phyloP scores from a whole-genome alignment of 441 rosid species.

The Pelargonium fulgidum region DNA sequence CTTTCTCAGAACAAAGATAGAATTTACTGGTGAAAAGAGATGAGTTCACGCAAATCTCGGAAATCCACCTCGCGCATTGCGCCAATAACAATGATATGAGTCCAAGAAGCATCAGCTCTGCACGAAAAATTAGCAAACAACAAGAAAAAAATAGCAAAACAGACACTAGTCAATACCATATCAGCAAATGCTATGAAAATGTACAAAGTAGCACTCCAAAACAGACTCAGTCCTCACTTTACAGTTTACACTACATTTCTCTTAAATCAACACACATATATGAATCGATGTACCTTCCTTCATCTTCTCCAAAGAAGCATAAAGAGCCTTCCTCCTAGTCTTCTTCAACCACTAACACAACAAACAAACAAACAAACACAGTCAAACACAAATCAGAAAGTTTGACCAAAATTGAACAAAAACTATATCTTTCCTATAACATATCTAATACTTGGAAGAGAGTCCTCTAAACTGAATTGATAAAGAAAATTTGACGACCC shows the following conservation, averaged over 20 bases:
- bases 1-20: conserved; percentile 70
- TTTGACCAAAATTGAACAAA: not conserved
- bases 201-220: not conserved
- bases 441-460: not conserved
- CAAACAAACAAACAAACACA: conserved; percentile 8
- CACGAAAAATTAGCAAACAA: conserved; percentile 12
- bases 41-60: conserved; percentile 80
- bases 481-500: not conserved
- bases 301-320: conserved; percentile 80
- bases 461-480: not conserved
- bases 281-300: conserved; percentile 58
- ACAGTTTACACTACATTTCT: not conserved
- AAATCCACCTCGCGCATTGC: conserved; percentile 86
- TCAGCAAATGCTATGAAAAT: not conserved
- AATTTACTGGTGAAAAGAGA: conserved; percentile 81
- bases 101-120: conserved; percentile 96
- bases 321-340: conserved; percentile 79
- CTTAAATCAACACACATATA: not conserved
- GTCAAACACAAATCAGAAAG: not conserved
- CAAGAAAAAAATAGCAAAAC: conserved; percentile 5
- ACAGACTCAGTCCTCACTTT: not conserved
- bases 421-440: not conserved
- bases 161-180: conserved; percentile 18
- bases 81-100: conserved; percentile 84
- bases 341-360: conserved; percentile 71